Base-by-base conservation (phyloP, 2,329 filamentous ascomycete species). In the Escovopsis sp. region DNA sequence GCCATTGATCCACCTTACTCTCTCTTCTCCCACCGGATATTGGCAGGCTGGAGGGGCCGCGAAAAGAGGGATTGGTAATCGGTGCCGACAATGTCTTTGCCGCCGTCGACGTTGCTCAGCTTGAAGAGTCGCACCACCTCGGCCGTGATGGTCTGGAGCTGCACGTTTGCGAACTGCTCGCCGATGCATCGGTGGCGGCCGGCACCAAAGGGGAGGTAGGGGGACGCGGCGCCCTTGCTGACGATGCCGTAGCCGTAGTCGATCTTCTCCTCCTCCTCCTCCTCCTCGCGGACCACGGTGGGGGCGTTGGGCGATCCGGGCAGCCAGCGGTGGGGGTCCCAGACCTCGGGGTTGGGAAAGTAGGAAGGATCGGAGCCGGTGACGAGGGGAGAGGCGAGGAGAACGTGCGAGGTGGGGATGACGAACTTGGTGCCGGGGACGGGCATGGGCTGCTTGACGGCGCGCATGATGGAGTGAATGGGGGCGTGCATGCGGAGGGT, bases 211-310 rank as follows among this genome's bases (percentile, higher is more conserved):
- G 89, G 89, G 38, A 96, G 75, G 60, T 95, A 96, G 0, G 89
- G 88, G 40, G 84, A 93, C 45, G 76, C 77, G 12, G 85, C 81
- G 43, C 89, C 89, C 70, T 95, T 94, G 71, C 78, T 88, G 50
- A 95, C 83, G 39, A 94, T 69, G 47, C 89, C 89, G 61, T 94
- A 95, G 30, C 89, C 89, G 59, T 95, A 95, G 59, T 95, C 89
- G 46, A 89, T 74, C 65, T 85, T 86, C 65, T 81, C 83, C 55
- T 81, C 75, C 50, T 80, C 74, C 20, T 77, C 74, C 50, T 80
- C 74, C 20, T 77, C 74, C 32, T 71, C 68, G 46, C 63, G 60
- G 16, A 56, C 49, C 16, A 72, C 57, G 43, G 51, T 69, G 40
- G 69, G 71, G 24, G 66, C 72, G 47, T 71, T 70, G 41, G 68